These are phyloP conservation scores for Rhododendron kiyosumense DNA, from an alignment of 148 eudicot genomes.

Conservation along the genomic window DNA sequence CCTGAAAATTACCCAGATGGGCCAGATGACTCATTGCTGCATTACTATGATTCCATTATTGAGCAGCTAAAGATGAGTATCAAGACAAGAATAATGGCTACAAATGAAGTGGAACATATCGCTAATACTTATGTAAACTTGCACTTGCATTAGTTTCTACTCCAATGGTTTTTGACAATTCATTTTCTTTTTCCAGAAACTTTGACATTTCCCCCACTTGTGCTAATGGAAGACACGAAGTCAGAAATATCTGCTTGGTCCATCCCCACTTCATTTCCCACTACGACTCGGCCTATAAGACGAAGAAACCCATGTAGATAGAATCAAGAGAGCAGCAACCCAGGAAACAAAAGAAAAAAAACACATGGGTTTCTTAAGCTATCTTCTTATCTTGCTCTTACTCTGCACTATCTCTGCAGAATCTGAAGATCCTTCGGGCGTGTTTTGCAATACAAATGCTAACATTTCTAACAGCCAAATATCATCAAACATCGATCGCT, in stretches of 20 bases:
- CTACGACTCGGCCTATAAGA: not conserved
- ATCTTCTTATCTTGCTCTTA: constrained; percentile 18
- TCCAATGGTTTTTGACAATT: not conserved
- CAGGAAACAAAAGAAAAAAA: not conserved
- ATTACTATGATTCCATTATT: not conserved
- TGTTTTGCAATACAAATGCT: constrained; percentile 39
- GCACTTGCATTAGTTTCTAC: not conserved
- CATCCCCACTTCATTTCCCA: not conserved
- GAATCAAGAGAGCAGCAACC: not conserved
- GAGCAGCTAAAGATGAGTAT: not conserved
- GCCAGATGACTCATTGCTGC: not conserved
- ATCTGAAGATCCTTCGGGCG: constrained; percentile 35
- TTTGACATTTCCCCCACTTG: not conserved
- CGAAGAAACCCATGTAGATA: not conserved
- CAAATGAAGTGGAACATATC: not conserved
- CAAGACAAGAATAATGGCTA: not conserved
- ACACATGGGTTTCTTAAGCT: not conserved
- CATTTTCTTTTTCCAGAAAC: constrained; percentile 1
- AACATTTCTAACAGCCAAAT: constrained; percentile 16
- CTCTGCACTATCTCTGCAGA: constrained; percentile 21
- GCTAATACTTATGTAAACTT: not conserved
- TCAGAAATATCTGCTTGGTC: not conserved
- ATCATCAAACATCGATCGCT: constrained; percentile 42
- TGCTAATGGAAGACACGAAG: not conserved
- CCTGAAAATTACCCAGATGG: not conserved